phyloP scores from a whole-genome alignment of 2,329 filamentous ascomycete species.

The Apiospora kogelbergensis region DNA sequence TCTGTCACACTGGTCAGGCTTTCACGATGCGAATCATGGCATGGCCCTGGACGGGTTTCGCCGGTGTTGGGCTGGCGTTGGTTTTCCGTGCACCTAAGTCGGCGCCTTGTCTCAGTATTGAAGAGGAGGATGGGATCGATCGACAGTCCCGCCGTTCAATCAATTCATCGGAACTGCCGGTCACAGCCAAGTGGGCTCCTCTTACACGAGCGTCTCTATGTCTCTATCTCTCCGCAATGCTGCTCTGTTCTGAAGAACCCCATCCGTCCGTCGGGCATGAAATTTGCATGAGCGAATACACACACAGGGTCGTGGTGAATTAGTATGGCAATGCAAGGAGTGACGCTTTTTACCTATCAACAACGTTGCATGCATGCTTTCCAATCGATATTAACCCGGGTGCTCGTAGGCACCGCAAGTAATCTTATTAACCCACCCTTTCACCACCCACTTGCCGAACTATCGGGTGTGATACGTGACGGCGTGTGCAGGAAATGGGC shows the following conservation, averaged over 20 bases:
- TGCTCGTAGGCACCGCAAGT: neutral
- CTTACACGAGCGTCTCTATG: neutral
- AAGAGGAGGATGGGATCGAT: neutral
- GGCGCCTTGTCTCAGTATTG: neutral
- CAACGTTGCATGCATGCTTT: neutral
- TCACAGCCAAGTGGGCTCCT: neutral
- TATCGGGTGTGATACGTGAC: constrained; percentile 5
- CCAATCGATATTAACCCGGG: neutral
- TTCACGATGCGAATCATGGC: neutral
- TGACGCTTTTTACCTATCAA: neutral
- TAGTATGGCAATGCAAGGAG: neutral
- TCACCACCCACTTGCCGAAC: constrained; percentile 7
- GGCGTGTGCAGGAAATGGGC: constrained; percentile 1
- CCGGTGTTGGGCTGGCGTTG: neutral
- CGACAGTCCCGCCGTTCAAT: constrained; percentile 1
- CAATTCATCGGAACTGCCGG: constrained; percentile 1
- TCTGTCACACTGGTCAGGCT: constrained; percentile 2
- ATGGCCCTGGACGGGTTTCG: neutral
- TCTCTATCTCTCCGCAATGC: neutral
- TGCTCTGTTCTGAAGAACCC: neutral
- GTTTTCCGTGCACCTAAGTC: neutral
- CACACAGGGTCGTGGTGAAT: neutral
- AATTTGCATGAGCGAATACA: neutral
- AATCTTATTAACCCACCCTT: constrained; percentile 3
- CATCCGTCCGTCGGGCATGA: neutral